Evolutionary conservation across 2,329 filamentous ascomycete genomes (phyloP), one percentile per base, ranked within the genome.

Genomic region (Pseudocercospora musae): DNA sequence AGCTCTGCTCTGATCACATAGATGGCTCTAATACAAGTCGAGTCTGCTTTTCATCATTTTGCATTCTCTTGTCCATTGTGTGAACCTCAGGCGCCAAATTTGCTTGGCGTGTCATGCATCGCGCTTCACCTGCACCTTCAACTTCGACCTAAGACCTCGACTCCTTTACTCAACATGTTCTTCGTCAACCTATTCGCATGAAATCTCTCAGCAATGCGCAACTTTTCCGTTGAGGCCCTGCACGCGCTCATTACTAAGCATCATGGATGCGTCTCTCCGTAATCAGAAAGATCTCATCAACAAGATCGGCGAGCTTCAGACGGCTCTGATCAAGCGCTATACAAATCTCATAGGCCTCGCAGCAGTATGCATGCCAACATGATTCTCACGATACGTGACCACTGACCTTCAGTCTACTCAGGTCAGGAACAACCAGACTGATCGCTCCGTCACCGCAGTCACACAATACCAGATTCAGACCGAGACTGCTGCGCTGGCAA

Each of bases 401-500:
- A 27, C 37, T 62, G 15, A 59, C 40, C 18, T 49, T 11, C 31
- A 49, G 20, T 8, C 13, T 29, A 4, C 11, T n/a, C 29, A 85
- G 79, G 77, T 79, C 42, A 77, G 44, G n/a, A 23, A 25, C 44
- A 84, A 59, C 15, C 79, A 78, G 44, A 78, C 77, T 37, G 84
- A 84, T 68, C 79, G 84, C 63, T 82, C 81, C 21, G 79, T 80
- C 15, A 84, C 84, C 2, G 84, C 85, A 4, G 79, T 85, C 15
- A 82, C 83, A 65, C 81, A 84, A 18, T 83, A 85, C 62, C 80
- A 85, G 63, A 82, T 87, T 31, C 80, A 84, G 60, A 82, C 85
- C 6, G 84, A 87, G 69, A 85, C 83, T 3, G 81, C 83, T 10
- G 82, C 83, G 13, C 73, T 89, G 73, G 85, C 86, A 72, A 48